phyloP scores from a whole-genome alignment of 2,329 filamentous ascomycete species.

The Bipolaris cookei region DNA sequence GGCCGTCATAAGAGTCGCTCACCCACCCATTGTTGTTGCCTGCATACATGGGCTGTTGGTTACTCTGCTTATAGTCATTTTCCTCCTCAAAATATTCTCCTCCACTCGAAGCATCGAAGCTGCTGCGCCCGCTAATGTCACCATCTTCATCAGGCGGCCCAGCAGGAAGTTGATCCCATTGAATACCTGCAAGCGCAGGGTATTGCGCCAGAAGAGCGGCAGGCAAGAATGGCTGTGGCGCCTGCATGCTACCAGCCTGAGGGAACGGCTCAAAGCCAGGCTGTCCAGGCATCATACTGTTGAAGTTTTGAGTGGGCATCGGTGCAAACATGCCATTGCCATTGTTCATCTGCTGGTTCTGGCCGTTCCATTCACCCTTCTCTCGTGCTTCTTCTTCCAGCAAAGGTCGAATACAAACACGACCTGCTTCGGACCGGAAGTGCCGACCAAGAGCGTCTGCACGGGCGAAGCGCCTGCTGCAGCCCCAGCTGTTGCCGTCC shows the following conservation, averaged over 20 bases:
- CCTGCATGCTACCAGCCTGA: slow-evolving; percentile 33
- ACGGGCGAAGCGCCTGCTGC: slow-evolving; percentile 88
- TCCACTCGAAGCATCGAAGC: slow-evolving; percentile 74
- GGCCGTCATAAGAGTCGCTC: slow-evolving; percentile 39
- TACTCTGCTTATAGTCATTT: slow-evolving; percentile 54
- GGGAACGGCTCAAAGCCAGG: slow-evolving; percentile 44
- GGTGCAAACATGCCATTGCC: slow-evolving; percentile 53
- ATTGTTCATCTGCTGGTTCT: slow-evolving; percentile 63
- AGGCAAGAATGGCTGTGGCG: slow-evolving; percentile 64
- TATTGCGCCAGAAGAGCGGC: slow-evolving; percentile 90
- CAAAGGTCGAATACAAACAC: slow-evolving; percentile 96
- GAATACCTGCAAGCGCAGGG: slow-evolving; percentile 86
- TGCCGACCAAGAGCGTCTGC: slow-evolving; percentile 93
- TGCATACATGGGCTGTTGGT: slow-evolving; percentile 37
- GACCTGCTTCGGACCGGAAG: slow-evolving; percentile 92
- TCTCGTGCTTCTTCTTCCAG: slow-evolving; percentile 93
- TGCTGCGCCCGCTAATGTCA: slow-evolving; percentile 78
- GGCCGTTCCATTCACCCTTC: slow-evolving; percentile 65
- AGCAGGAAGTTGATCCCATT: slow-evolving; percentile 80
- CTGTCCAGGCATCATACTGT: slow-evolving; percentile 44
- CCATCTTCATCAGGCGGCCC: slow-evolving; percentile 61
- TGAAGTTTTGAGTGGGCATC: slow-evolving; percentile 39
- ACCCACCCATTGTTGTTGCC: slow-evolving; percentile 44
- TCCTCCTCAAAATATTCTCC: slow-evolving; percentile 76
- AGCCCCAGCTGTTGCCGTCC: slow-evolving; percentile 85